These are phyloP conservation scores for Pichia sp. DNA, from an alignment of 1,139 yeast genomes.

Conservation along the genomic window DNA sequence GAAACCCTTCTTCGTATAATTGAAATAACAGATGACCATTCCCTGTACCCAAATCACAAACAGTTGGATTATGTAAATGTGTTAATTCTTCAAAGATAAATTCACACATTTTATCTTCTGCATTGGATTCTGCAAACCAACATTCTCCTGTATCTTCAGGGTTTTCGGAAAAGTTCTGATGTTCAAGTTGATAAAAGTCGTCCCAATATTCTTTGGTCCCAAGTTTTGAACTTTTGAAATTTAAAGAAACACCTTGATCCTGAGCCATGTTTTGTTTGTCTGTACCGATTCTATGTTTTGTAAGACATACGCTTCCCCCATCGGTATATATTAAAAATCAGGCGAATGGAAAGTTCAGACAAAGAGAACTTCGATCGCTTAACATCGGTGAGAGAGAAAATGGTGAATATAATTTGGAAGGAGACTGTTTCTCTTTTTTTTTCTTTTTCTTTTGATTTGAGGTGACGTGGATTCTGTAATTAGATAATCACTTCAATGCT, in stretches of 20 bases:
- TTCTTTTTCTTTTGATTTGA: too few species aligned
- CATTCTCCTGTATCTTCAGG: constrained; percentile 87
- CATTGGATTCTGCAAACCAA: constrained; percentile 93
- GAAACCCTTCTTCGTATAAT: constrained; percentile 53
- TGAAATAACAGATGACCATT: constrained; percentile 84
- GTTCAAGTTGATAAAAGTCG: constrained; percentile 69
- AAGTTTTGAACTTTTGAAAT: constrained; percentile 57
- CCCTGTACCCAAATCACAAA: constrained; percentile 90
- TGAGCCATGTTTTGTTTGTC: too few species aligned
- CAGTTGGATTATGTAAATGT: constrained; percentile 30
- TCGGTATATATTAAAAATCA: too few species aligned
- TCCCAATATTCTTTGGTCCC: constrained; percentile 91
- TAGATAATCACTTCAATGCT: not conserved
- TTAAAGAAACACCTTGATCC: too few species aligned
- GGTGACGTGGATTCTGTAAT: not conserved
- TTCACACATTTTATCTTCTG: constrained; percentile 74
- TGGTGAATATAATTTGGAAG: too few species aligned
- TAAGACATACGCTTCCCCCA: too few species aligned
- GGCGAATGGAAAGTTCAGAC: too few species aligned
- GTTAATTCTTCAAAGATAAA: constrained; percentile 40
- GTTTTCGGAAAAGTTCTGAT: constrained; percentile 61
- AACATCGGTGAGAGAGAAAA: too few species aligned
- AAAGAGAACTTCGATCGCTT: too few species aligned
- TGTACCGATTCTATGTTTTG: too few species aligned
- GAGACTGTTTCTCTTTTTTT: too few species aligned